Evolutionary conservation across 495 filamentous ascomycete species (phyloP), one percentile per base, ranked within the genome.

Genomic region (Aspergillus sclerotiicarbonarius): DNA sequence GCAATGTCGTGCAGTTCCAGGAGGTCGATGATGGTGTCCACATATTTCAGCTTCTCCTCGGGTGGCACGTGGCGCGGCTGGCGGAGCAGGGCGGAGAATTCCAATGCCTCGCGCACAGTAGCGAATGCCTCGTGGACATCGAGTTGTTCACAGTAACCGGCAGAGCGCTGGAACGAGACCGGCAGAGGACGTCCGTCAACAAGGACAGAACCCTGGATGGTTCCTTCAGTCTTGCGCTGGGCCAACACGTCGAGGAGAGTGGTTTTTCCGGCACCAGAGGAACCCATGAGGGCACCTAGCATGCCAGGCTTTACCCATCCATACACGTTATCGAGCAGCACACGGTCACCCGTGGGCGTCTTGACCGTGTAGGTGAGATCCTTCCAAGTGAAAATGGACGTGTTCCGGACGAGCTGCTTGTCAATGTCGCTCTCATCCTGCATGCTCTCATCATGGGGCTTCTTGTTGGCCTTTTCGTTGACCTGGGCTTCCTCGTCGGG

Each of bases 221-320:
- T 89, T 65, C 92, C 92, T 77, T 91, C 90, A 0, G 88, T 89
- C 51, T 88, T 91, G 61, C 92, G 85, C 60, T 89, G 87, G 4
- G 75, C 75, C 37, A 82, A 62, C 25, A 79, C 76, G 58, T 82
- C 77, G 5, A 82, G 70, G 16, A 87, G 64, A 1, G 84, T 87
- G 9, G 84, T 87, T 52, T 87, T 87, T n/a, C 84, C 84, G 8
- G 84, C 84, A 31, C 84, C 84, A 19, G 82, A 84, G 13, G 79
- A 79, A 16, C 84, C 84, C 78, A 92, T 89, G 12, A 92, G 72
- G 0, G 89, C 89, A n/a, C 85, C 82, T 63, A 92, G 74, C 64
- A 84, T 80, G 52, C 92, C 92, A 19, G 92, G 92, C 70, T 95
- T 94, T 48, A 96, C 90, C 88, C 89, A 96, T 30, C 92, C 92